Conservation (phyloP, 2,329 filamentous ascomycete species). For the Microcyclospora tardicrescens region DNA sequence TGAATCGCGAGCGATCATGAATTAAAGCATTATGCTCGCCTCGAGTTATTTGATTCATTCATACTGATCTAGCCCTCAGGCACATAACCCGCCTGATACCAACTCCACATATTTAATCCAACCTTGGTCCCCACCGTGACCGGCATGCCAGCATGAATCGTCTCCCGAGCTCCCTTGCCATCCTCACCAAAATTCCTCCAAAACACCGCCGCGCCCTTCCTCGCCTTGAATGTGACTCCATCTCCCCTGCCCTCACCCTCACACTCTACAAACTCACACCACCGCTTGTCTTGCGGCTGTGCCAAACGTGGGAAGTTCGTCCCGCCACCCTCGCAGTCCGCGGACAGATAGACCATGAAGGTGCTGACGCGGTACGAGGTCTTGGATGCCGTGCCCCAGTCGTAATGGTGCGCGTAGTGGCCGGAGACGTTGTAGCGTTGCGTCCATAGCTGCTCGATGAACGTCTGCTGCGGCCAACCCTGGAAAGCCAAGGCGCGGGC, state of each 20-base stretch:
- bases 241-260: slow-evolving; percentile 20
- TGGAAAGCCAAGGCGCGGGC: slow-evolving; percentile 45
- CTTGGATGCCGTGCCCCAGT: slow-evolving; percentile 36
- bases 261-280: slow-evolving; percentile 48
- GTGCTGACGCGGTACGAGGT: slow-evolving; percentile 34
- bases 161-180: slow-evolving; percentile 44
- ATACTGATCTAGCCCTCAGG: not conserved
- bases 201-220: slow-evolving; percentile 46
- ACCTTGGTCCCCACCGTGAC: slow-evolving; percentile 44
- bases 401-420: slow-evolving; percentile 48
- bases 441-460: slow-evolving; percentile 48
- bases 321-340: slow-evolving; percentile 43
- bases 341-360: slow-evolving; percentile 49
- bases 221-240: slow-evolving; percentile 46
- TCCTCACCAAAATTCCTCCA: slow-evolving; percentile 48
- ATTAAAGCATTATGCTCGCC: too few species aligned
- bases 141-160: slow-evolving; percentile 48
- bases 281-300: slow-evolving; percentile 31
- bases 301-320: slow-evolving; percentile 46
- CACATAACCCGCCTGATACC: slow-evolving; percentile 34
- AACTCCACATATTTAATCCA: slow-evolving; percentile 53
- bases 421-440: slow-evolving; percentile 46
- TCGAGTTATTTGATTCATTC: too few species aligned
- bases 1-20: too few species aligned
- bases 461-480: slow-evolving; percentile 45